Evolutionary conservation across 2,329 filamentous ascomycete genomes (phyloP).

Genomic region (Capronia americana): DNA sequence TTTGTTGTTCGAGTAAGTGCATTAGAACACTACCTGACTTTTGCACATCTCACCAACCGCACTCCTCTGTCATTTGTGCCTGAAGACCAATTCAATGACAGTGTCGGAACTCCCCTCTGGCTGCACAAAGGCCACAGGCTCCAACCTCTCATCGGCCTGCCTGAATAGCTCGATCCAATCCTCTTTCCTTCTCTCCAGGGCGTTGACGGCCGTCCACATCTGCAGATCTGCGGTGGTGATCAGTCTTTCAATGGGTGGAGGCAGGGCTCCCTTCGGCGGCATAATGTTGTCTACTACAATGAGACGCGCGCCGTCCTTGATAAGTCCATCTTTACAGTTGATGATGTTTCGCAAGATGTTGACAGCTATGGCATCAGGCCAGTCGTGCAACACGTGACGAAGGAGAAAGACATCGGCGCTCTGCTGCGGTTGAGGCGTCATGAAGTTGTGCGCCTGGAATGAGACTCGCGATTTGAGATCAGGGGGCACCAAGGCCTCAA

Average conservation of each 20-base stretch:
- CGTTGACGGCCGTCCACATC: slow-evolving; percentile 12
- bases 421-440: slow-evolving; percentile 42
- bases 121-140: slow-evolving; percentile 7
- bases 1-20: not conserved
- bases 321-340: not conserved
- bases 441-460: slow-evolving; percentile 44
- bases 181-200: slow-evolving; percentile 15
- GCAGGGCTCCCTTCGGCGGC: slow-evolving; percentile 6
- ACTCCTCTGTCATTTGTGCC: not conserved
- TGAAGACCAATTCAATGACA: slow-evolving; percentile 21
- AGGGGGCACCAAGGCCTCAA: slow-evolving; percentile 19
- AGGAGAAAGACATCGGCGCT: slow-evolving; percentile 38
- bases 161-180: slow-evolving; percentile 20
- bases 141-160: slow-evolving; percentile 15
- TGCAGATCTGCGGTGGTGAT: slow-evolving; percentile 16
- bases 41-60: not conserved
- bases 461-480: slow-evolving; percentile 23
- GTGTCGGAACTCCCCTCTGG: slow-evolving; percentile 15
- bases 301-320: slow-evolving; percentile 15
- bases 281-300: slow-evolving; percentile 16
- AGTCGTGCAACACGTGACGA: slow-evolving; percentile 39
- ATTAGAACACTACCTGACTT: not conserved
- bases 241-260: slow-evolving; percentile 7
- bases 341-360: slow-evolving; percentile 29
- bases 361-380: slow-evolving; percentile 36